Evolutionary conservation across 2,329 filamentous ascomycete genomes (phyloP), one percentile per base, ranked within the genome.

Genomic region (Ceratocystis lukuohia): DNA sequence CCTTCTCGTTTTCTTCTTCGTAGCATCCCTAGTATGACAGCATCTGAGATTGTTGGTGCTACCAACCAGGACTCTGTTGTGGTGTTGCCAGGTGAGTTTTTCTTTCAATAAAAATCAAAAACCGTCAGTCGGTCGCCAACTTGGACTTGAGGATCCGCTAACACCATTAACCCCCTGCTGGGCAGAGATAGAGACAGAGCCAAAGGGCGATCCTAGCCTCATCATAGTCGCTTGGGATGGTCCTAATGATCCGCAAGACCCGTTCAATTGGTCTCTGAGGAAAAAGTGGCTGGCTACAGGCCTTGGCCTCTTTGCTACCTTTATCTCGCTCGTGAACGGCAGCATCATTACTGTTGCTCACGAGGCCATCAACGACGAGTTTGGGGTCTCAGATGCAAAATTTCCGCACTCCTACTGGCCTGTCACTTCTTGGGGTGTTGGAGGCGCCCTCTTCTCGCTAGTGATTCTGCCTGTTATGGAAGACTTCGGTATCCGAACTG

Each of bases 241-340:
- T 5, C 72, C 80, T 5, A 76, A 83, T 68, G 86, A 88, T 70
- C 79, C 79, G 15, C 78, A 81, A 12, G 86, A 91, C 70, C 88
- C 88, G 0, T 79, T 81, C 69, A 88, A 89, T 71, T 91, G 88
- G 88, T 75, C 82, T 0, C 72, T 85, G 61, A 77, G 75, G 71
- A 76, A 75, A 69, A 76, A 76, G 61, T 72, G 71, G 50, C 64
- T 73, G 30, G 74, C 73, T 8, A 73, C 76, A n/a, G 72, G 70
- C 2, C 70, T 73, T 10, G 66, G 73, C 75, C 41, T 74, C 68
- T 73, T 73, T 59, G 71, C 73, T 50, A 74, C 74, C 53, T 74
- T 72, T 33, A 50, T 69, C n/a, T 67, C 64, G 17, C 57, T 66
- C 45, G 56, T 65, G 61, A 68, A 69, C 56, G 48, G 66, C 65